A percentile compares a stretch with the other conserved stretches of the same genome.
These are phyloP conservation scores for Chaetomiaceae sp. DNA, from an alignment of 2,329 filamentous ascomycete species.

Conservation along the genomic window DNA sequence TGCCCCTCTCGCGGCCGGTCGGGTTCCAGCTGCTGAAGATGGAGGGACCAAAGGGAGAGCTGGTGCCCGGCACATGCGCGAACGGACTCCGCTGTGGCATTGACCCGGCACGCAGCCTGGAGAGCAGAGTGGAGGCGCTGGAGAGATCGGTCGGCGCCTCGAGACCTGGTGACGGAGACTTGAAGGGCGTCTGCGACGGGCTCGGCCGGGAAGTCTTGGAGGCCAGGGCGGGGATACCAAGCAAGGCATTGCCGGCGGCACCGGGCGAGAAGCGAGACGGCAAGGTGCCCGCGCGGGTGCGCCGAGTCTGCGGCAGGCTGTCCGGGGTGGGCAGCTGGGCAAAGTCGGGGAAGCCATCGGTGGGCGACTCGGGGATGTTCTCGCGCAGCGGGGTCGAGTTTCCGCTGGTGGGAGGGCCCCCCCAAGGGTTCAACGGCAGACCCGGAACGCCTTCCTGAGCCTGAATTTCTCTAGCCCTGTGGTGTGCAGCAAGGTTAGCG, in stretches of 20 bases:
- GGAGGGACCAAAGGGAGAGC: constrained; percentile 76
- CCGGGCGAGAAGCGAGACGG: constrained; percentile 87
- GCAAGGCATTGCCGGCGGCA: constrained; percentile 54
- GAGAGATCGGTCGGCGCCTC: constrained; percentile 41
- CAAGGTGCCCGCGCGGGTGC: constrained; percentile 89
- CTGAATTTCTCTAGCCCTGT: constrained; percentile 89
- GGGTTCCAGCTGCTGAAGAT: constrained; percentile 86
- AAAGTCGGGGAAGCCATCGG: constrained; percentile 91
- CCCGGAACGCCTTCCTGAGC: constrained; percentile 82
- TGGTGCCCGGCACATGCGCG: constrained; percentile 42
- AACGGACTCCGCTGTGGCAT: constrained; percentile 84
- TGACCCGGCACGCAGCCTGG: constrained; percentile 81
- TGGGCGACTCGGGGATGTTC: constrained; percentile 94
- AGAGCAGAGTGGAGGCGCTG: constrained; percentile 68
- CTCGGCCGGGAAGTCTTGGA: constrained; percentile 79
- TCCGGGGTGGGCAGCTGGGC: constrained; percentile 63
- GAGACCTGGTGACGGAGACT: constrained; percentile 56
- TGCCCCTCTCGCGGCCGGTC: constrained; percentile 68
- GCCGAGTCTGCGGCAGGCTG: constrained; percentile 61
- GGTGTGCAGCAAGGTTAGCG: constrained; percentile 15
- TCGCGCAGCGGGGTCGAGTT: constrained; percentile 94
- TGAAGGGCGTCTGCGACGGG: constrained; percentile 81
- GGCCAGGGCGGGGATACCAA: constrained; percentile 51
- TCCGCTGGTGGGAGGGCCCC: constrained; percentile 90
- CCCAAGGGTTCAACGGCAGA: constrained; percentile 70